Base-by-base conservation (phyloP, 2,329 filamentous ascomycete species). In the Kalmusia sp. region DNA sequence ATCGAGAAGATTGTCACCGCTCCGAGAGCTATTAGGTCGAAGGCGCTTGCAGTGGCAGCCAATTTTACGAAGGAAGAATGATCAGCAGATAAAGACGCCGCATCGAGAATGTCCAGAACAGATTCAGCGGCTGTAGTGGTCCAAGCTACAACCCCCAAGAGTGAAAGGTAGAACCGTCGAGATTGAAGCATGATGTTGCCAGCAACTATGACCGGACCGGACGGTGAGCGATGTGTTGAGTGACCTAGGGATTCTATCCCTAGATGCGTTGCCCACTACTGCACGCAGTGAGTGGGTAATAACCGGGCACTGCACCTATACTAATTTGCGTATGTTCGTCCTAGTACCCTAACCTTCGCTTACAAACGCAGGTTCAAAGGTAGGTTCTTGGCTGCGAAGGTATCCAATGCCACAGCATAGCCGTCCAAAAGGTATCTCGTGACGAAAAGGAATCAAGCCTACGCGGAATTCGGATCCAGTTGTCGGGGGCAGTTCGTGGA, bases 41-140 rank as follows among this genome's bases (percentile, higher is more conserved):
- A 60, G 8, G 67, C 61, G 48, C 69, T 67, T 28, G 75, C 68
- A 28, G 67, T 57, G 41, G 70, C 62, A 12, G 69, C 64, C 45
- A 73, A 55, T 25, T 59, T 58, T 45, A 59, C 58, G 11, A 72
- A 60, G 14, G 66, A 64, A 22, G 57, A 49, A 6, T 64, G 51
- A 28, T 66, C 54, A 25, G 48, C 49, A 17, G 64, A 68, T 35
- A 75, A 55, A n/a, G 72, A 69, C 7, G 62, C 57, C 3, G 74
- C 65, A 37, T 76, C 68, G 17, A 77, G 54, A n/a, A 76, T 65
- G 11, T 69, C 62, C 33, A 76, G 58, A 25, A 72, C 58, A n/a
- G 71, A 60, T 30, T 72, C 65, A n/a, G 66, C 65, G 44, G 71
- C 62, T 39, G 69, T 76, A 52, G 70, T 64, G 34, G 70, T 67